Conservation (phyloP, 2,329 filamentous ascomycete genomes). For the Pseudogymnoascus sp. region DNA sequence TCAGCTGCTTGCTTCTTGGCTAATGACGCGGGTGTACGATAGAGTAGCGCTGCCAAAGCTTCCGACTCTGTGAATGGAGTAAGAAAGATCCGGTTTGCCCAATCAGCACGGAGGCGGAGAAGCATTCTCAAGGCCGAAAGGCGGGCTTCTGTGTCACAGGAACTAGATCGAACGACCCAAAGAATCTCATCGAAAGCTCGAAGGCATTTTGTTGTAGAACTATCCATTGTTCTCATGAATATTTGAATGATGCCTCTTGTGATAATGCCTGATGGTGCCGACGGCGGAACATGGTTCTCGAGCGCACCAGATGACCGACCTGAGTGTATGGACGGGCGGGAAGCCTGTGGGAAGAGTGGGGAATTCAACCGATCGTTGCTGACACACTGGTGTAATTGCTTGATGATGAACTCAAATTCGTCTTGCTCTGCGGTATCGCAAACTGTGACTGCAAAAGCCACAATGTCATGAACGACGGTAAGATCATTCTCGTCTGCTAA, state of each 20-base stretch:
- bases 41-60: conserved; percentile 63
- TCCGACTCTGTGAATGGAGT: conserved; percentile 63
- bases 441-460: conserved; percentile 57
- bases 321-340: conserved; percentile 15
- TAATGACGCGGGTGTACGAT: conserved; percentile 50
- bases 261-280: conserved; percentile 61
- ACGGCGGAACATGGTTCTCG: conserved; percentile 12
- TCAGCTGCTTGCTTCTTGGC: conserved; percentile 33
- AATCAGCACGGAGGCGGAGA: conserved; percentile 77
- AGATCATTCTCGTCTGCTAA: conserved; percentile 57
- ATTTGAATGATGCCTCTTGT: conserved; percentile 64
- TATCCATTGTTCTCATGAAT: conserved; percentile 66
- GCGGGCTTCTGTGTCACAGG: conserved; percentile 59
- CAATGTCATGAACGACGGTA: conserved; percentile 54
- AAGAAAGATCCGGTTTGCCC: conserved; percentile 67
- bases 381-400: conserved; percentile 44
- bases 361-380: conserved; percentile 38
- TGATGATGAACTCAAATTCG: conserved; percentile 52
- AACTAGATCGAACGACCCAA: conserved; percentile 50
- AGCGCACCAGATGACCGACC: not conserved
- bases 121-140: conserved; percentile 69
- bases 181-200: conserved; percentile 56
- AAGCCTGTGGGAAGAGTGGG: conserved; percentile 29
- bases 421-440: conserved; percentile 50
- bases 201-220: conserved; percentile 55